Evolutionary conservation across 2,329 filamentous ascomycete species (phyloP).

Genomic region (Epichloe hybrida): DNA sequence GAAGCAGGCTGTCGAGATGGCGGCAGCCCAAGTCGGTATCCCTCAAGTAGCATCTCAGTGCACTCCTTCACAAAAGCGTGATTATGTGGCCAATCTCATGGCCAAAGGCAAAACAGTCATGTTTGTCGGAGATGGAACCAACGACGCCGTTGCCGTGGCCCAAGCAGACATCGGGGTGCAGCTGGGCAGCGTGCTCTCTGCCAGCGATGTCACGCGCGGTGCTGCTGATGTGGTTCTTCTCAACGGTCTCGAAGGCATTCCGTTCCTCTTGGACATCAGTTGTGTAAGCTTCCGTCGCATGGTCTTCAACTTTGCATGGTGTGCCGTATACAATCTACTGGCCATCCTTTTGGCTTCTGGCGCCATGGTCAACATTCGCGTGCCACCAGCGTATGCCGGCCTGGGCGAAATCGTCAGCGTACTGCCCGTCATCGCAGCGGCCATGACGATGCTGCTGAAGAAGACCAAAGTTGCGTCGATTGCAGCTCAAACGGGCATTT

Average conservation of each 20-base stretch:
- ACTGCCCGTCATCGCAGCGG: constrained; percentile 39
- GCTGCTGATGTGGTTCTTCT: constrained; percentile 47
- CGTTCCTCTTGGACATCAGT: constrained; percentile 35
- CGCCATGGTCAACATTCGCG: constrained; percentile 38
- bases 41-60: constrained; percentile 30
- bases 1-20: constrained; percentile 29
- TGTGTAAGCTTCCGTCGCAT: constrained; percentile 26
- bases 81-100: constrained; percentile 32
- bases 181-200: constrained; percentile 29
- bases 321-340: constrained; percentile 46
- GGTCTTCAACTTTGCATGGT: constrained; percentile 50
- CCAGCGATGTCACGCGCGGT: constrained; percentile 39
- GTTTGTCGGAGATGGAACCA: constrained; percentile 52
- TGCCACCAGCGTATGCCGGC: constrained; percentile 39
- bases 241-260: constrained; percentile 34
- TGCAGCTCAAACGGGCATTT: background rate
- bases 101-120: constrained; percentile 25
- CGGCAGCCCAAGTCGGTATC: constrained; percentile 30
- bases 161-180: constrained; percentile 48
- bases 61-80: constrained; percentile 39
- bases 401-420: constrained; percentile 54
- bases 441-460: constrained; percentile 16
- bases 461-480: constrained; percentile 5
- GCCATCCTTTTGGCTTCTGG: constrained; percentile 48
- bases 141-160: constrained; percentile 48